Evolutionary conservation across 345 rosid species (phyloP).

Genomic region (Melaleuca alternifolia): DNA sequence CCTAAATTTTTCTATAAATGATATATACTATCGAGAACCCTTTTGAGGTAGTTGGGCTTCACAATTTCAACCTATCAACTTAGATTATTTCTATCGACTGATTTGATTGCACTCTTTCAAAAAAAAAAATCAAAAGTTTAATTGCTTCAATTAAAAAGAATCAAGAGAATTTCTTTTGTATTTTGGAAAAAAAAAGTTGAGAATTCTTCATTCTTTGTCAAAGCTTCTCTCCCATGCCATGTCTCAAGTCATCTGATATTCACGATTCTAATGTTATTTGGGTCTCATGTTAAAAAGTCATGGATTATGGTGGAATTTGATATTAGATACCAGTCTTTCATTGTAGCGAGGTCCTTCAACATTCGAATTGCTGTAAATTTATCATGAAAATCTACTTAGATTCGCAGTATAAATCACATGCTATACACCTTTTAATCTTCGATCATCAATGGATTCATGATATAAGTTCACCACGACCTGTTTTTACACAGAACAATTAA

Average conservation of each 20-base stretch:
- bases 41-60: too few relatives aligned
- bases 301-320: neutral
- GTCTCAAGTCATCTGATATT: neutral
- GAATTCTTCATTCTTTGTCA: neutral
- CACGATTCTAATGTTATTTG: neutral
- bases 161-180: neutral
- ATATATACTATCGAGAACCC: neutral
- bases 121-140: neutral
- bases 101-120: too few relatives aligned
- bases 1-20: neutral
- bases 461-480: neutral
- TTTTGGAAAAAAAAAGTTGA: neutral
- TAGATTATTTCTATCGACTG: rapidly evolving
- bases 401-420: neutral
- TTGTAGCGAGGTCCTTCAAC: neutral
- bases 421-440: neutral
- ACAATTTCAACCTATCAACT: neutral
- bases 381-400: neutral
- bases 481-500: too few relatives aligned
- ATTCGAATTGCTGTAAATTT: neutral
- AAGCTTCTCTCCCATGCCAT: neutral
- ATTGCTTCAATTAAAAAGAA: neutral
- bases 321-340: neutral
- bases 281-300: neutral
- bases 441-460: neutral